These are phyloP conservation scores for Blastomyces silverae DNA, from an alignment of 2,329 filamentous ascomycete genomes.

Conservation along the genomic window DNA sequence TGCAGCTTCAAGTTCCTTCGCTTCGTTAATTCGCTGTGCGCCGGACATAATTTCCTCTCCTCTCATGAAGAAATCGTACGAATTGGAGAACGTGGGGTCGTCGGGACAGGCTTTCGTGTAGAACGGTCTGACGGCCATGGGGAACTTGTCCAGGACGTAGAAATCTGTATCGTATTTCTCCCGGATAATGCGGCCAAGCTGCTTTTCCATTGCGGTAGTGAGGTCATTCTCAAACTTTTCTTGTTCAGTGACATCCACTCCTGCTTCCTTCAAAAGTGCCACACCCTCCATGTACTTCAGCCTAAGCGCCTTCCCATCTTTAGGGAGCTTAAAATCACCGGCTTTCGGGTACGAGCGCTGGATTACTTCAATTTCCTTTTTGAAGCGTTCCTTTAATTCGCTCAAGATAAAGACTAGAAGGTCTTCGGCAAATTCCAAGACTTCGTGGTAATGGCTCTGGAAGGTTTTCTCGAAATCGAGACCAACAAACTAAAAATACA, in stretches of 20 bases:
- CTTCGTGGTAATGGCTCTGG: slow-evolving; percentile 46
- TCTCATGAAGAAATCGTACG: slow-evolving; percentile 65
- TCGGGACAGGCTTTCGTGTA: slow-evolving; percentile 76
- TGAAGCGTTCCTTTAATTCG: slow-evolving; percentile 41
- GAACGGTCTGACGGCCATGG: slow-evolving; percentile 77
- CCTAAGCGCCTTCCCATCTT: slow-evolving; percentile 44
- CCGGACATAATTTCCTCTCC: slow-evolving; percentile 63
- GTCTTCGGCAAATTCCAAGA: slow-evolving; percentile 45
- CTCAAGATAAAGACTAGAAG: slow-evolving; percentile 46
- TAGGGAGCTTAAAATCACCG: slow-evolving; percentile 46
- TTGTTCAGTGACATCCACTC: slow-evolving; percentile 46
- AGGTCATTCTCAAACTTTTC: slow-evolving; percentile 45
- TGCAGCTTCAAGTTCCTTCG: slow-evolving; percentile 51
- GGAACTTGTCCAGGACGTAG: slow-evolving; percentile 96
- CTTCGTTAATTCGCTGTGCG: slow-evolving; percentile 59
- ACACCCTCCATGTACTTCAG: slow-evolving; percentile 48
- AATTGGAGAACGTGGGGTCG: slow-evolving; percentile 60
- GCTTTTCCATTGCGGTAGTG: slow-evolving; percentile 49
- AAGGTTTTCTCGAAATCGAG: slow-evolving; percentile 50
- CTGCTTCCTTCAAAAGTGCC: slow-evolving; percentile 43
- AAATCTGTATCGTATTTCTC: slow-evolving; percentile 92
- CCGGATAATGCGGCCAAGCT: slow-evolving; percentile 77
- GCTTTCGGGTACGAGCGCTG: slow-evolving; percentile 47
- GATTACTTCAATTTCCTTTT: slow-evolving; percentile 41
- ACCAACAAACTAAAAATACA: slow-evolving; percentile 40